Evolutionary conservation across 306 rosid genomes (phyloP), one percentile per base, ranked within the genome.

Genomic region (Pyrus communis): DNA sequence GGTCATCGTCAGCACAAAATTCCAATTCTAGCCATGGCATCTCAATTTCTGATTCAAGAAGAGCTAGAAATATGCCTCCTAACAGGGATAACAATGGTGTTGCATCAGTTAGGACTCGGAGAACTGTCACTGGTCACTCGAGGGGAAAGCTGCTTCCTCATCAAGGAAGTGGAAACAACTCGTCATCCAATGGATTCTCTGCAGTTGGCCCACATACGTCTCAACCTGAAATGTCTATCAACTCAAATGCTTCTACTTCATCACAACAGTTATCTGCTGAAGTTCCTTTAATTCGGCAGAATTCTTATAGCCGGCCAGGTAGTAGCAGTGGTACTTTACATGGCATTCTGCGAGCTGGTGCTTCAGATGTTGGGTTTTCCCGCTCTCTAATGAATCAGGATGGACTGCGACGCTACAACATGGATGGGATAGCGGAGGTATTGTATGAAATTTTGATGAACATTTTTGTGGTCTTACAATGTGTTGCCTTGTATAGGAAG

Each of bases 371-470:
- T 61, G 90, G 96, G 11, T 77, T 85, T 40, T 69, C 92, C 66
- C 88, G 73, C 67, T 87, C 96, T 77, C 69, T 82, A 62, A 79
- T 83, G 66, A 88, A 85, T 73, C 88, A 83, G 78, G 96, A 86
- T 43, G 77, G 87, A 83, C 75, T 87, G 77, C 84, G 87, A 35
- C 91, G 84, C 77, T 88, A 85, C 83, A 88, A 91, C 87, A 81
- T 91, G 85, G 98, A 89, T 83, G 96, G 96, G 67, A 88, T 96
- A 82, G 93, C 96, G 22, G 99, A 96, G 98, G 99, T 96, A 78
- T 70, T 59, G 18, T 18, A 51, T 66, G 78, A 74, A 73, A 54
- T 58, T 28, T 45, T 22, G 9, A 54, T 72, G 60, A 60, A 18
- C 60, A 38, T 45, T 7, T 38, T 58, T 67, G 43, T 30, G 52